Evolutionary conservation across 352 stramenopile species (phyloP).

Genomic region (Halophytophthora batemanensis): DNA sequence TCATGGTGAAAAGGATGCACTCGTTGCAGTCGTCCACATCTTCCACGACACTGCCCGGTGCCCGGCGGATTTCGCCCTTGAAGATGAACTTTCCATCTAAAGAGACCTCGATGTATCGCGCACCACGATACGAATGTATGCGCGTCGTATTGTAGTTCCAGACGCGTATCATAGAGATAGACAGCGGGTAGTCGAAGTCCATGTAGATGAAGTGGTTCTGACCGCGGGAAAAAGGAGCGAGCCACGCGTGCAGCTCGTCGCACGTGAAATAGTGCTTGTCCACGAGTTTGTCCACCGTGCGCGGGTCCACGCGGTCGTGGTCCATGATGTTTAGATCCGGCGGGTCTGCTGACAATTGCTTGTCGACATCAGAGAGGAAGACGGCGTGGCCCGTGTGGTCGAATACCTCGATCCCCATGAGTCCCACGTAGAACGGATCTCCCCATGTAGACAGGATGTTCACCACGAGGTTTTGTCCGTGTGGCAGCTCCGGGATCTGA

Average conservation of each 20-base stretch:
- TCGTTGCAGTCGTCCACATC: slow-evolving; percentile 69
- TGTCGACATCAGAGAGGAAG: slow-evolving; percentile 53
- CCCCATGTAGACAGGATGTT: slow-evolving; percentile 89
- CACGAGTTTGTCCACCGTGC: slow-evolving; percentile 88
- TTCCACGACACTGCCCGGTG: slow-evolving; percentile 56
- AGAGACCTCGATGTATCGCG: slow-evolving; percentile 58
- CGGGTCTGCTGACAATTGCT: slow-evolving; percentile 73
- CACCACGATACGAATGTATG: slow-evolving; percentile 73
- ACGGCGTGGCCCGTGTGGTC: slow-evolving; percentile 74
- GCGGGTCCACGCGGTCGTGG: slow-evolving; percentile 66
- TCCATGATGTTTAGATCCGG: slow-evolving; percentile 82
- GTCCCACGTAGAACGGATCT: slow-evolving; percentile 89
- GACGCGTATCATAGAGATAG: slow-evolving; percentile 81
- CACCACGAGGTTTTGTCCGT: slow-evolving; percentile 67
- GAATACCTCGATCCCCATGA: slow-evolving; percentile 90
- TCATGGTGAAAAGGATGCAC: slow-evolving; percentile 84
- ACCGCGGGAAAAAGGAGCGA: slow-evolving; percentile 76
- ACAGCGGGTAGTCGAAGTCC: slow-evolving; percentile 72
- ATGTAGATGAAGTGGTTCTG: slow-evolving; percentile 80
- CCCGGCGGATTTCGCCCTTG: slow-evolving; percentile 74
- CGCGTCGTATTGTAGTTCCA: slow-evolving; percentile 89
- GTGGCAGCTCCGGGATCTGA: slow-evolving; percentile 69
- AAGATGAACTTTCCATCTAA: slow-evolving; percentile 68
- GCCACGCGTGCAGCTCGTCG: slow-evolving; percentile 88
- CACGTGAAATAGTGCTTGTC: slow-evolving; percentile 85